Percentiles rank a stretch among this genome's conserved stretches.
Evolutionary conservation across 768 basidiomycete species (phyloP).

Genomic region (Atractiella rhizophila): DNA sequence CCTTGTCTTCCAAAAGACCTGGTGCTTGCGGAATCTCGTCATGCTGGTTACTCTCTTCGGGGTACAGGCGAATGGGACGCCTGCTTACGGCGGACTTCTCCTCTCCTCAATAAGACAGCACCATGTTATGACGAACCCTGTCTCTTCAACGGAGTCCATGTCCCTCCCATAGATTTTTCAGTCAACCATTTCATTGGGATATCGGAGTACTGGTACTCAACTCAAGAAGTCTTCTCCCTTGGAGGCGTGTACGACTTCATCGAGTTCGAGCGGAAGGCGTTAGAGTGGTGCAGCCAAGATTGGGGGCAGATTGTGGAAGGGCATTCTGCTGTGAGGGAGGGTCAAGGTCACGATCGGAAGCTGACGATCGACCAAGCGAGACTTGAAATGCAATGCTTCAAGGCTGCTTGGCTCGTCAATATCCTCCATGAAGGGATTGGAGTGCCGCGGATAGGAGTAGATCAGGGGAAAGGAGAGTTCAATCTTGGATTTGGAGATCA

Average conservation of each 20-base stretch:
- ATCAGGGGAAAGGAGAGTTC: too few species aligned
- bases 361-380: constrained; percentile 48
- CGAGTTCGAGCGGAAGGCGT: constrained; percentile 79
- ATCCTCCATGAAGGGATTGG: constrained; percentile 89
- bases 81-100: constrained; percentile 45
- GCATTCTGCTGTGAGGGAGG: constrained; percentile 33
- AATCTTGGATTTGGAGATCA: constrained; percentile 36
- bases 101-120: constrained; percentile 56
- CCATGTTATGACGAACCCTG: constrained; percentile 68
- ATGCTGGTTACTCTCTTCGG: constrained; percentile 35
- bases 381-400: constrained; percentile 95
- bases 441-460: constrained; percentile 57
- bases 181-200: constrained; percentile 88
- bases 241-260: constrained; percentile 90
- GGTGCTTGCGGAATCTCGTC: constrained; percentile 33
- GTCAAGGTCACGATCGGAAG: constrained; percentile 41
- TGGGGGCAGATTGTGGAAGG: constrained; percentile 46
- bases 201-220: constrained; percentile 98
- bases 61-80: constrained; percentile 78
- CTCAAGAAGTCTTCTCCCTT: constrained; percentile 68
- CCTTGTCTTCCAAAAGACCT: constrained; percentile 73
- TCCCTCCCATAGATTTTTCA: constrained; percentile 78
- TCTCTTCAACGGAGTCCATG: constrained; percentile 79
- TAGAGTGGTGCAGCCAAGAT: constrained; percentile 49
- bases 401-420: constrained; percentile 93